Conservation (phyloP, 140 eudicot species). For the Flaveria floridana region DNA sequence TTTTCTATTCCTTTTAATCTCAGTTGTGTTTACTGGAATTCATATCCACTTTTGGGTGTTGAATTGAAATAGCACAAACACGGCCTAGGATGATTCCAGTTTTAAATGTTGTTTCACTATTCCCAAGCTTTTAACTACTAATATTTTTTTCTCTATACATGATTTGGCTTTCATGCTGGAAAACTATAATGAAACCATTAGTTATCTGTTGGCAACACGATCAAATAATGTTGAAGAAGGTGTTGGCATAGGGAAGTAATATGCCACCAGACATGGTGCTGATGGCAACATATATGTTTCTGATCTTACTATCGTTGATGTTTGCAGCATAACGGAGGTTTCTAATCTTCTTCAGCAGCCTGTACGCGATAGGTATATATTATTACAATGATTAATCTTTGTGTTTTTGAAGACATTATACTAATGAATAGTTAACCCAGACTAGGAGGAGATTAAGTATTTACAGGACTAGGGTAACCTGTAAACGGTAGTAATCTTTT, state of each 20-base stretch:
- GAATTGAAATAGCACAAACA: too few species aligned
- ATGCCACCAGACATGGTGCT: conserved; percentile 72
- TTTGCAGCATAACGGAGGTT: conserved; percentile 65
- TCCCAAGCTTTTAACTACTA: background rate
- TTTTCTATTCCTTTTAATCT: too few species aligned
- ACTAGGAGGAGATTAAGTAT: background rate
- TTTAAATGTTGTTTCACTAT: background rate
- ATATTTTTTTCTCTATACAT: background rate
- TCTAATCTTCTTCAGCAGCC: conserved; percentile 78
- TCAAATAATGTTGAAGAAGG: conserved; percentile 46
- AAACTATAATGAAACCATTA: conserved; percentile 87
- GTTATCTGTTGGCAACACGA: conserved; percentile 59
- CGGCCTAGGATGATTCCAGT: too few species aligned
- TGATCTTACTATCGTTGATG: conserved; percentile 81
- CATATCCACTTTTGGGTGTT: too few species aligned
- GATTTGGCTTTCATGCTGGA: conserved; percentile 90
- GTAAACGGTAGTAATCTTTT: background rate
- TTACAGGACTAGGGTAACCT: background rate
- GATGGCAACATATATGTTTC: conserved; percentile 82
- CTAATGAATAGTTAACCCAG: background rate
- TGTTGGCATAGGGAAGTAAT: conserved; percentile 55
- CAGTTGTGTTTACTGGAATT: too few species aligned
- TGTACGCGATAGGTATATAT: conserved; percentile 75
- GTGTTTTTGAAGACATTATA: background rate
- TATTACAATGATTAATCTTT: background rate